These are phyloP conservation scores for Claviceps maximensis DNA, from an alignment of 2,329 filamentous ascomycete species.

Conservation along the genomic window DNA sequence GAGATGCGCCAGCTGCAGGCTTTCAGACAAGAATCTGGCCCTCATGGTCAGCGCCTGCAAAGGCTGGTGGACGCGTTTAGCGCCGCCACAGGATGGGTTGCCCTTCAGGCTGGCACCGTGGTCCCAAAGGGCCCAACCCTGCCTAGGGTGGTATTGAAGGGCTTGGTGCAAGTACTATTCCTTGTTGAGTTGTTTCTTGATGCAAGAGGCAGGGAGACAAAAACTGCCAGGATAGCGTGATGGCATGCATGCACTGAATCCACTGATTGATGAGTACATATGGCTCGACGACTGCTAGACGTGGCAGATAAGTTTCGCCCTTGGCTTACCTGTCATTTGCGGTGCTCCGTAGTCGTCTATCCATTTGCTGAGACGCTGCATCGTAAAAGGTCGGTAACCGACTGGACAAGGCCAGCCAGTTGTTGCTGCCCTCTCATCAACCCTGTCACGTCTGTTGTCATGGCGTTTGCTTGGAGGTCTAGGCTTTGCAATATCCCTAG, in stretches of 20 bases:
- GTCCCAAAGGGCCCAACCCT: conserved; percentile 7
- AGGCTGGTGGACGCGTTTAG: conserved; percentile 4
- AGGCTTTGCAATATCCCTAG: neutral
- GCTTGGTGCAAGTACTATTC: conserved; percentile 6
- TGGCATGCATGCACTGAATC: neutral
- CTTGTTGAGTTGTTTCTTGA: conserved; percentile 2
- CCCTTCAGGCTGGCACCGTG: neutral
- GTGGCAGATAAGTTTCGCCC: conserved; percentile 4
- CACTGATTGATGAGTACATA: neutral
- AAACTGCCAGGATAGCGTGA: conserved; percentile 1
- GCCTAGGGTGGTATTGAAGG: conserved; percentile 7
- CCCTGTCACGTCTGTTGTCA: neutral
- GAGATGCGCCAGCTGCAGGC: conserved; percentile 3
- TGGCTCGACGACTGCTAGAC: conserved; percentile 3
- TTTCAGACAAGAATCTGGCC: conserved; percentile 2
- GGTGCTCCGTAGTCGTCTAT: neutral
- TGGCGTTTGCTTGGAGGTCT: neutral
- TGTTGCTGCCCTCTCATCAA: neutral
- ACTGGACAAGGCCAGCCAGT: neutral
- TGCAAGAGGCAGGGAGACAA: conserved; percentile 1
- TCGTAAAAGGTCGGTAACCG: conserved; percentile 8
- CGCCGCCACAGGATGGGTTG: conserved; percentile 6
- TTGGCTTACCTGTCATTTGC: conserved; percentile 2
- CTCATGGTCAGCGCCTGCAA: neutral
- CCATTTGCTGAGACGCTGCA: neutral